phyloP scores from a whole-genome alignment of 192 early-diverging fungal genomes.

The Coemansia sp. region DNA sequence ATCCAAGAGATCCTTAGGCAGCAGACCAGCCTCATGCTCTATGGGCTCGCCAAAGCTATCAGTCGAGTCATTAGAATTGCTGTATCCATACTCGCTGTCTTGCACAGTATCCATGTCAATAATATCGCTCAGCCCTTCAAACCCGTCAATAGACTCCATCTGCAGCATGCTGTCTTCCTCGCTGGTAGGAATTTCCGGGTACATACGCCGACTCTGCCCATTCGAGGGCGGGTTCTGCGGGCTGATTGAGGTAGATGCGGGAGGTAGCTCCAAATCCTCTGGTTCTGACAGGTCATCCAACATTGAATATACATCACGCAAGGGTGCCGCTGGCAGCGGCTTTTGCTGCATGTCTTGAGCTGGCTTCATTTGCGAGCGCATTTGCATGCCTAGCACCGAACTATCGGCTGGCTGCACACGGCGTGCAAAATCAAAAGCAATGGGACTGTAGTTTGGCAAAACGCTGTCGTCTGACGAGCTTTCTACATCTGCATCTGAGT shows the following conservation, averaged over 20 bases:
- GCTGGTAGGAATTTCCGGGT: not conserved
- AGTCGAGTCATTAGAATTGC: constrained; percentile 36
- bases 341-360: not conserved
- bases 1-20: constrained; percentile 26
- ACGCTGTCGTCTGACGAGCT: not conserved
- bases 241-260: constrained; percentile 16
- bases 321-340: constrained; percentile 1
- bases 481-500: not conserved
- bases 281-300: constrained; percentile 35
- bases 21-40: constrained; percentile 35
- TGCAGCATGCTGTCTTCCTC: constrained; percentile 23
- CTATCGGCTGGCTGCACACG: not conserved
- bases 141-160: constrained; percentile 44
- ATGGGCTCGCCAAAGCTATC: constrained; percentile 54
- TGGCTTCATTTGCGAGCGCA: not conserved
- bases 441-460: constrained; percentile 1
- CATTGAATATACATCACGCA: constrained; percentile 16
- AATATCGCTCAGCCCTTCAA: constrained; percentile 41
- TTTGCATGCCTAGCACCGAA: not conserved
- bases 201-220: not conserved
- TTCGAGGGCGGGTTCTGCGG: not conserved
- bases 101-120: constrained; percentile 22
- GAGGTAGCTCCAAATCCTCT: constrained; percentile 39
- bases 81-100: constrained; percentile 36
- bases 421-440: constrained; percentile 1